Percentiles rank a stretch among this genome's conserved stretches.
phyloP scores from a whole-genome alignment of 2,329 filamentous ascomycete species.

The Arthrobotrys musiformis region DNA sequence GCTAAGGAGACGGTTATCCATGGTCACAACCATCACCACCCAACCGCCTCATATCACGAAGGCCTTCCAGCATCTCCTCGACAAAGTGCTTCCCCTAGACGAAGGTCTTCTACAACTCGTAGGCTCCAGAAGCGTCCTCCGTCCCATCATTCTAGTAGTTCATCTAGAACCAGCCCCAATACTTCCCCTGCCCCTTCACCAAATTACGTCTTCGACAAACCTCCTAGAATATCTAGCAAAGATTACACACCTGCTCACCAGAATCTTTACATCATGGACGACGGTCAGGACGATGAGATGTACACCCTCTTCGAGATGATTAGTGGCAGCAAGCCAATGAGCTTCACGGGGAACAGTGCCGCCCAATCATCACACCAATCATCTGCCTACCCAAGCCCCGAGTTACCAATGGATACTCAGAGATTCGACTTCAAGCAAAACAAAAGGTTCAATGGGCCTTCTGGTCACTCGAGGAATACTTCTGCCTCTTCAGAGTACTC shows the following conservation, averaged over 20 bases:
- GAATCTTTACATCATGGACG: conserved; percentile 51
- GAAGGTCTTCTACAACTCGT: conserved; percentile 37
- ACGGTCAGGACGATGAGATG: conserved; percentile 53
- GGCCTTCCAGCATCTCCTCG: conserved; percentile 16
- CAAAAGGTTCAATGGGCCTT: background rate
- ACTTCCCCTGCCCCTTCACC: conserved; percentile 37
- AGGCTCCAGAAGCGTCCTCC: conserved; percentile 48
- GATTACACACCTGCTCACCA: conserved; percentile 44
- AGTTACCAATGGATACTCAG: conserved; percentile 28
- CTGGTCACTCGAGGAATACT: conserved; percentile 44
- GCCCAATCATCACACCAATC: background rate
- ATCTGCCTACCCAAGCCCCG: conserved; percentile 13
- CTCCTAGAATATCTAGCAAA: conserved; percentile 45
- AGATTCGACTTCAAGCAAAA: conserved; percentile 17
- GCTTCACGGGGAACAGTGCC: background rate
- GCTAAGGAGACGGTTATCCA: conserved; percentile 10
- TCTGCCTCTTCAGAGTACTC: conserved; percentile 49
- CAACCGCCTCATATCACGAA: background rate
- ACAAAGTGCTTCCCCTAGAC: conserved; percentile 26
- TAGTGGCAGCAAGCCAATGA: conserved; percentile 37
- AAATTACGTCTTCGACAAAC: conserved; percentile 49
- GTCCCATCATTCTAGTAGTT: conserved; percentile 35
- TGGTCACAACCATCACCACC: background rate
- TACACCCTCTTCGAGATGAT: conserved; percentile 54
- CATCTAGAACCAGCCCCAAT: conserved; percentile 30